phyloP scores from a whole-genome alignment of 805 yeast species.

The Millerozyma miso region DNA sequence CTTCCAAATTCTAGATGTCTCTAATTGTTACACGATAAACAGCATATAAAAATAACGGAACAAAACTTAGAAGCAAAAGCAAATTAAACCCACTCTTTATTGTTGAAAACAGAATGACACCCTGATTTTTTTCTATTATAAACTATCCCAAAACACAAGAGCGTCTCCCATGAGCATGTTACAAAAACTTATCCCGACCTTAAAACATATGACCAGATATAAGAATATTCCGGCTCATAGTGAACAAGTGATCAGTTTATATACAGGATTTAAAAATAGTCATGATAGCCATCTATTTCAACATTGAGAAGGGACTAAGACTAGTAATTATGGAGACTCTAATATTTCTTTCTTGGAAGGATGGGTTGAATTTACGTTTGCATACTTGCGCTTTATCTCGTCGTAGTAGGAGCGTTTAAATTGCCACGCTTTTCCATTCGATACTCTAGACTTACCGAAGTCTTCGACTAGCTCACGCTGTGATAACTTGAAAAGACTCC shows the following conservation, averaged over 20 bases:
- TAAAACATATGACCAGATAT: background rate
- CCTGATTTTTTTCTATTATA: background rate
- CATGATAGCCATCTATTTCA: background rate
- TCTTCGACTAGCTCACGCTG: constrained; percentile 24
- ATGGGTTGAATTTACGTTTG: constrained; percentile 5
- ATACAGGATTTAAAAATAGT: background rate
- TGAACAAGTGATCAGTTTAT: background rate
- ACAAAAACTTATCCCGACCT: background rate
- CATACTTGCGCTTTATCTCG: constrained; percentile 22
- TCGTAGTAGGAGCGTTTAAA: constrained; percentile 26
- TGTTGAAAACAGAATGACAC: background rate
- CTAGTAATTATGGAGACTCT: background rate
- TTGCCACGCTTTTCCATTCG: constrained; percentile 26
- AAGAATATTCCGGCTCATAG: background rate
- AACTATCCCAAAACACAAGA: background rate
- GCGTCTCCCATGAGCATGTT: background rate
- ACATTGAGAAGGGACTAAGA: background rate
- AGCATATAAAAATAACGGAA: background rate
- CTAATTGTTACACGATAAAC: background rate
- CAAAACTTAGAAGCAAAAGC: background rate
- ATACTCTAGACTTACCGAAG: constrained; percentile 14
- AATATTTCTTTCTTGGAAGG: background rate
- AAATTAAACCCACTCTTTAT: background rate
- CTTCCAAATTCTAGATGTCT: background rate
- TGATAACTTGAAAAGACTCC: constrained; percentile 24